Conservation (phyloP, 768 basidiomycete species). For the Infundibulicybe gibba region DNA sequence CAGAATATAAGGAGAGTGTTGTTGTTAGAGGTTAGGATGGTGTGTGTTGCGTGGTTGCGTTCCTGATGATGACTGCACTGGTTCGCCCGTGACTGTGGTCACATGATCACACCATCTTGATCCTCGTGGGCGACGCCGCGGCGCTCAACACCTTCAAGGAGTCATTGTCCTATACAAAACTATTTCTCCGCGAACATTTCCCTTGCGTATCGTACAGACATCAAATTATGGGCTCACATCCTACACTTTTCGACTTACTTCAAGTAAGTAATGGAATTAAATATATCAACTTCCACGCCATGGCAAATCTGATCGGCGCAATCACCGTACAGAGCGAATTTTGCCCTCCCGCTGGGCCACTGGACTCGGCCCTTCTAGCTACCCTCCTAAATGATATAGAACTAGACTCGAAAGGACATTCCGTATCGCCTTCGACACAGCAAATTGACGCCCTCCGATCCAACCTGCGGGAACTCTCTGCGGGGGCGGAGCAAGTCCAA, state of each 20-base stretch:
- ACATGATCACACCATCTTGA: slow-evolving; percentile 5
- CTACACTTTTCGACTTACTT: slow-evolving; percentile 34
- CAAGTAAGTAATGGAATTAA: slow-evolving; percentile 29
- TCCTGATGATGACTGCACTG: too few relatives aligned
- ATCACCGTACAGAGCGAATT: slow-evolving; percentile 51
- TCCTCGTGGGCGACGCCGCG: too few relatives aligned
- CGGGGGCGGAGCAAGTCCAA: slow-evolving; percentile 50
- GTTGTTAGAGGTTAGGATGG: not conserved
- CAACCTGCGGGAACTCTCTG: slow-evolving; percentile 54
- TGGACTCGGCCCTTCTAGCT: slow-evolving; percentile 72
- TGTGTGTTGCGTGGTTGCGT: slow-evolving; percentile 1
- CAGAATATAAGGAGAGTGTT: slow-evolving; percentile 2
- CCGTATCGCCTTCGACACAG: slow-evolving; percentile 22
- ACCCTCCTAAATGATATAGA: slow-evolving; percentile 64
- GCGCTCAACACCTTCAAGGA: too few relatives aligned
- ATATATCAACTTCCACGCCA: not conserved
- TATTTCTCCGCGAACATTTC: too few relatives aligned
- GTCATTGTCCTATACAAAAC: too few relatives aligned
- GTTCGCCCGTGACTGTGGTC: too few relatives aligned
- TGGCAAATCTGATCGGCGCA: slow-evolving; percentile 8
- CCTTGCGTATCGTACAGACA: too few relatives aligned
- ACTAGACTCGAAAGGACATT: slow-evolving; percentile 22
- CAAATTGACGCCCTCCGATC: slow-evolving; percentile 45
- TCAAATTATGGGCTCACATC: slow-evolving; percentile 11
- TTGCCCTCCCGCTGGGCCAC: slow-evolving; percentile 48